phyloP scores from a whole-genome alignment of 2,329 filamentous ascomycete species.

The Aspergillus carbonarius region DNA sequence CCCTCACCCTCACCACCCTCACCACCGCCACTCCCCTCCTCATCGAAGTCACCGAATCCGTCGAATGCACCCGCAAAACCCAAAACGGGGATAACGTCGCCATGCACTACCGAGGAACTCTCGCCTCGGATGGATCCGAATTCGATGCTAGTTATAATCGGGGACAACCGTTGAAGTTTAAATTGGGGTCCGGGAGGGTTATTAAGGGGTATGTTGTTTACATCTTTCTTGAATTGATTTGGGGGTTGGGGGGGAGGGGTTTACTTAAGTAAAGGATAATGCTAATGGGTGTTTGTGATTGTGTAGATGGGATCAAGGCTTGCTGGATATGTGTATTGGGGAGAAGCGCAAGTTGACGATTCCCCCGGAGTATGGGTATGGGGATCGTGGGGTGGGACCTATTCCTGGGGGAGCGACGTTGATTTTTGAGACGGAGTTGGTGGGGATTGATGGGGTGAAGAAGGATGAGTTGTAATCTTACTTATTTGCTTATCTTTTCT shows the following conservation, averaged over 20 bases:
- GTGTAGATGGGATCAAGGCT: constrained; percentile 79
- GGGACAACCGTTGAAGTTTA: constrained; percentile 72
- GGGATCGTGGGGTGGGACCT: constrained; percentile 70
- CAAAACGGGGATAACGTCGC: constrained; percentile 73
- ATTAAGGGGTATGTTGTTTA: constrained; percentile 72
- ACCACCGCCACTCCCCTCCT: constrained; percentile 59
- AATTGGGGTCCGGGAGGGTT: constrained; percentile 75
- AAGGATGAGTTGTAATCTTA: constrained; percentile 49
- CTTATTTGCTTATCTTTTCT: not conserved
- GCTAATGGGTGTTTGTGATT: constrained; percentile 4
- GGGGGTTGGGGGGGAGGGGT: not conserved
- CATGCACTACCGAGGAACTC: constrained; percentile 86
- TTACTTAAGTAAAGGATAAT: not conserved
- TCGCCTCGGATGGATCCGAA: constrained; percentile 69
- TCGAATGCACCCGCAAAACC: constrained; percentile 78
- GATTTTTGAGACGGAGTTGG: constrained; percentile 88
- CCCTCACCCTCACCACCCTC: constrained; percentile 45
- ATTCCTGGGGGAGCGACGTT: constrained; percentile 81
- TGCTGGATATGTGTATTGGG: constrained; percentile 91
- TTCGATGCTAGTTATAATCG: constrained; percentile 86
- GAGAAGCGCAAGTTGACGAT: constrained; percentile 90
- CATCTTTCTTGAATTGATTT: constrained; percentile 2
- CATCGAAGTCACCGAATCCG: constrained; percentile 72
- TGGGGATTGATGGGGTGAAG: constrained; percentile 77
- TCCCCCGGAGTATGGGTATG: constrained; percentile 83